Conservation (phyloP, 176 grass and related monocot genomes). For the Puya raimondii region DNA sequence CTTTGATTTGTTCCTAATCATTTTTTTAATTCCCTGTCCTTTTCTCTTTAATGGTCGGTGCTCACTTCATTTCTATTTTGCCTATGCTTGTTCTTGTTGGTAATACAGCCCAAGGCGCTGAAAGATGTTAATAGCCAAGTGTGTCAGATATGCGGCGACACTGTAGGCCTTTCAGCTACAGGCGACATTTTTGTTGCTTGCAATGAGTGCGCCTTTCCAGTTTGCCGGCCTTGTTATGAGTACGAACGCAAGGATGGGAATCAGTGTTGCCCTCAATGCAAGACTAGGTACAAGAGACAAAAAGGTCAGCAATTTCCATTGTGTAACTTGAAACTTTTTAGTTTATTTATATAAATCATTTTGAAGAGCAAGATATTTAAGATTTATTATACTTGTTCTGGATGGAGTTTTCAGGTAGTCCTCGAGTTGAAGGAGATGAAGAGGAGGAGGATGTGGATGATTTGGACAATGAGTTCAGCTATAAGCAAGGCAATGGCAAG, state of each 20-base stretch:
- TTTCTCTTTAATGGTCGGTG: slow-evolving; percentile 5
- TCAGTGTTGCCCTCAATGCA: slow-evolving; percentile 97
- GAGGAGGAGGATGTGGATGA: slow-evolving; percentile 97
- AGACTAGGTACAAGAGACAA: slow-evolving; percentile 98
- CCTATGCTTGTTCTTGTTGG: neutral
- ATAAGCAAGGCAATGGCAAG: slow-evolving; percentile 64
- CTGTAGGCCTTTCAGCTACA: slow-evolving; percentile 59
- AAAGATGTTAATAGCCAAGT: slow-evolving; percentile 53
- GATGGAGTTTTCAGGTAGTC: slow-evolving; percentile 48
- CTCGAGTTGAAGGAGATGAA: slow-evolving; percentile 90
- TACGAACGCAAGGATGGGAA: slow-evolving; percentile 96
- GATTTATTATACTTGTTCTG: neutral
- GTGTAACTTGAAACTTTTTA: neutral
- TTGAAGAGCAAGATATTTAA: neutral
- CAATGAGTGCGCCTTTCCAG: slow-evolving; percentile 98
- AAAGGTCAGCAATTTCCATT: slow-evolving; percentile 44
- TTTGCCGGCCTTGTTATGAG: slow-evolving; percentile 97
- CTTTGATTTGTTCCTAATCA: neutral
- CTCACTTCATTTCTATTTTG: neutral
- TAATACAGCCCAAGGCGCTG: slow-evolving; percentile 53
- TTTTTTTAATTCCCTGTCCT: neutral
- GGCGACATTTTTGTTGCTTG: slow-evolving; percentile 93
- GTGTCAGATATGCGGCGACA: slow-evolving; percentile 94
- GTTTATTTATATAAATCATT: neutral
- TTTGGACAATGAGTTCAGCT: slow-evolving; percentile 94